phyloP scores from a whole-genome alignment of 2,329 filamentous ascomycete species.

The Talaromyces piceae region DNA sequence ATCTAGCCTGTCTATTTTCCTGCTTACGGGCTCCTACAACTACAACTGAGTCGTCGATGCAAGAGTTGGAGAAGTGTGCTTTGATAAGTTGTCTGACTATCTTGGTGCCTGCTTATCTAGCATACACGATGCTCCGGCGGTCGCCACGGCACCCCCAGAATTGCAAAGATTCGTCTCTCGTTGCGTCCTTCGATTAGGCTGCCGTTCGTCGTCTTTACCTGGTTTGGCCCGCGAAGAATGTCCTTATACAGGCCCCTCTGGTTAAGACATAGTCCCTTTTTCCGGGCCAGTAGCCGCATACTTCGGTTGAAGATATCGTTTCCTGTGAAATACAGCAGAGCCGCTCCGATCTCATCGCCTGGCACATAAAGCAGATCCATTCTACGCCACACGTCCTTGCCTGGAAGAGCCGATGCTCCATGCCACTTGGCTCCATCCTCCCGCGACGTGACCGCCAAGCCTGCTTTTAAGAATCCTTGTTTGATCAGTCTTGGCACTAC shows the following conservation, averaged over 20 bases:
- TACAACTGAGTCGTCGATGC: neutral
- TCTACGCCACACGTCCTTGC: conserved; percentile 59
- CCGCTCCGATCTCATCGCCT: conserved; percentile 69
- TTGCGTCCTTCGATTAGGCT: conserved; percentile 64
- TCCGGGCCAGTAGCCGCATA: conserved; percentile 68
- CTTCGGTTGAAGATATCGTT: conserved; percentile 93
- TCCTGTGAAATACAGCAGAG: conserved; percentile 89
- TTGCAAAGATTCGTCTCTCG: conserved; percentile 74
- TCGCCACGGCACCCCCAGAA: conserved; percentile 77
- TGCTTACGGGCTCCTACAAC: too few relatives aligned
- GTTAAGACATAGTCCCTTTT: conserved; percentile 76
- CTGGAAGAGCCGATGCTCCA: conserved; percentile 68
- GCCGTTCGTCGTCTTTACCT: conserved; percentile 59
- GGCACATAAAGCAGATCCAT: conserved; percentile 83
- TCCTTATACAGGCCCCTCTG: conserved; percentile 71
- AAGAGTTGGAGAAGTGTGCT: neutral
- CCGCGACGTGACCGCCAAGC: conserved; percentile 54
- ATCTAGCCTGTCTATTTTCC: too few relatives aligned
- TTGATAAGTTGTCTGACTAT: too few relatives aligned
- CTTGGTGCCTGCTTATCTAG: conserved; percentile 34
- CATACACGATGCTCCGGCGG: conserved; percentile 70
- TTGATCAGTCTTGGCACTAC: conserved; percentile 57
- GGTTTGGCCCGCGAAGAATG: conserved; percentile 52
- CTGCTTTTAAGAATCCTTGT: conserved; percentile 60
- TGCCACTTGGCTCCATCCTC: conserved; percentile 74